Conservation (phyloP, 441 rosid species). For the Francoa sonchifolia region DNA sequence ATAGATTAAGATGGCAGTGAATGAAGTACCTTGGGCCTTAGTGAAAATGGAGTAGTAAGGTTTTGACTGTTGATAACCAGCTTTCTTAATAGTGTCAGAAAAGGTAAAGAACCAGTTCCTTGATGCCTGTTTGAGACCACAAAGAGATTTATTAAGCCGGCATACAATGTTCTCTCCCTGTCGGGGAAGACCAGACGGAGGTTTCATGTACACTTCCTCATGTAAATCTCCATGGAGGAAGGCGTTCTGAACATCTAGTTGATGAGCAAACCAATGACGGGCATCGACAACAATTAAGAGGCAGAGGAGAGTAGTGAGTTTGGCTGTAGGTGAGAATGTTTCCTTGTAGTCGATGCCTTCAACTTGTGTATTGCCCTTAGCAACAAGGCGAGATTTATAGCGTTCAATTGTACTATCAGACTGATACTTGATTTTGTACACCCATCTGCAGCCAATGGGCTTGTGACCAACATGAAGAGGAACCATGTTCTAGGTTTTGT, state of each 20-base stretch:
- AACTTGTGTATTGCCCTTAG: neutral
- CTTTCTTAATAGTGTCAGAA: neutral
- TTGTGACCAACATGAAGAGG: neutral
- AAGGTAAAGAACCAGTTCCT: neutral
- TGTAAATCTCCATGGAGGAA: neutral
- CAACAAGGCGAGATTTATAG: neutral
- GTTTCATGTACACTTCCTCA: neutral
- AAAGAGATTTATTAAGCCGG: neutral
- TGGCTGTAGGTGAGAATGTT: neutral
- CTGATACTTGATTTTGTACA: conserved; percentile 1
- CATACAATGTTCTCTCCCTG: conserved; percentile 1
- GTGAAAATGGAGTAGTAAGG: conserved; percentile 1
- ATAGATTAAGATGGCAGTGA: neutral
- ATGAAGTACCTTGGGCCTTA: neutral
- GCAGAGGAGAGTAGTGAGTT: neutral
- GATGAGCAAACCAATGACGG: neutral
- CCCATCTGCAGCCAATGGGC: neutral
- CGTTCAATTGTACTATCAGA: neutral
- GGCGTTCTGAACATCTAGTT: neutral
- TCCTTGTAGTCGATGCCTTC: neutral
- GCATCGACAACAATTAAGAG: neutral
- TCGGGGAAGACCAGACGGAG: neutral
- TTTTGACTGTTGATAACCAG: neutral
- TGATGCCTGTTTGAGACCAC: neutral
- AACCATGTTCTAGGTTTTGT: neutral